Percentiles rank a stretch among this genome's conserved stretches.
phyloP scores from a whole-genome alignment of 225 moss, liverwort and hornwort species.

The Anthoceros angustus region DNA sequence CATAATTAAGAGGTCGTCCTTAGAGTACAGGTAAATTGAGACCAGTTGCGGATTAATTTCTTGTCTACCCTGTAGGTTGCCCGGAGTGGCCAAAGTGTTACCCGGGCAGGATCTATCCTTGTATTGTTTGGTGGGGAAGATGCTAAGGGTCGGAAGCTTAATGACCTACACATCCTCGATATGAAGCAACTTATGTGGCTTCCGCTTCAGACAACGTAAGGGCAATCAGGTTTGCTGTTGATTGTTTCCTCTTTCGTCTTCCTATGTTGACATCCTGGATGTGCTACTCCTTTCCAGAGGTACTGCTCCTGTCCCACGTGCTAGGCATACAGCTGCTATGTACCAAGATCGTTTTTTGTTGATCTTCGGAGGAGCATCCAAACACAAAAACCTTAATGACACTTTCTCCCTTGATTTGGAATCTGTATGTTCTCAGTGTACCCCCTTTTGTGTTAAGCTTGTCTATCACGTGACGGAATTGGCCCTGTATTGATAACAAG shows the following conservation, averaged over 20 bases:
- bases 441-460: not conserved
- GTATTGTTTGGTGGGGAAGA: slow-evolving; percentile 97
- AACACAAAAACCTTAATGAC: slow-evolving; percentile 61
- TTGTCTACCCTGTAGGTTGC: slow-evolving; percentile 25
- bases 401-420: slow-evolving; percentile 80
- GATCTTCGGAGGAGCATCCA: slow-evolving; percentile 86
- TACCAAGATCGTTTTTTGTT: slow-evolving; percentile 85
- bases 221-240: not conserved
- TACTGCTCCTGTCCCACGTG: slow-evolving; percentile 61
- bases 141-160: slow-evolving; percentile 65
- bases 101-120: slow-evolving; percentile 87
- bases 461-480: not conserved
- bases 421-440: slow-evolving; percentile 24
- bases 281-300: slow-evolving; percentile 31
- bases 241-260: not conserved
- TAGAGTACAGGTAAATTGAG: not conserved
- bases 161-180: slow-evolving; percentile 87
- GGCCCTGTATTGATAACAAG: slow-evolving; percentile 7
- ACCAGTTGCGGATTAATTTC: not conserved
- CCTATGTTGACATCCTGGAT: not conserved
- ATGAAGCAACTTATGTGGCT: slow-evolving; percentile 95
- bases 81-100: slow-evolving; percentile 83
- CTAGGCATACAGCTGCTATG: slow-evolving; percentile 81
- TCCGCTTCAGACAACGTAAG: slow-evolving; percentile 78
- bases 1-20: not conserved